A percentile compares a stretch with the other conserved stretches of the same genome.
phyloP scores from a whole-genome alignment of 2,329 filamentous ascomycete genomes.

The Curvularia lunata region DNA sequence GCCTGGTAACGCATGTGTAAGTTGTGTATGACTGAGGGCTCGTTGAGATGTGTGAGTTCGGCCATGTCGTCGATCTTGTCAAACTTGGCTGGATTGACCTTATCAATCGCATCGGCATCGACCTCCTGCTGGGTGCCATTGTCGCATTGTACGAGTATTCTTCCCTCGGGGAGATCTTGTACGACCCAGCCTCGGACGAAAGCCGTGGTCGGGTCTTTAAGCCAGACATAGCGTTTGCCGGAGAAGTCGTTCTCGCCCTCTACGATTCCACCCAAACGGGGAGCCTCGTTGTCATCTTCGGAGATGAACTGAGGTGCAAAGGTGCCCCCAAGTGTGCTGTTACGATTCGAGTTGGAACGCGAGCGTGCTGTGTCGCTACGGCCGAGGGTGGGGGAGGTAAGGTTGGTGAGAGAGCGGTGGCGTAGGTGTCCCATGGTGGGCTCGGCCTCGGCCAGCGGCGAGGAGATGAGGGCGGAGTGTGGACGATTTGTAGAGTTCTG shows the following conservation, averaged over 20 bases:
- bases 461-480: conserved; percentile 75
- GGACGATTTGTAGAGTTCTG: conserved; percentile 61
- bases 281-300: conserved; percentile 71
- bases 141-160: conserved; percentile 87
- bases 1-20: conserved; percentile 93
- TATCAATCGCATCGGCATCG: conserved; percentile 87
- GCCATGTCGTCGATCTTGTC: conserved; percentile 99
- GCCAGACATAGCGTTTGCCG: conserved; percentile 97
- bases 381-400: conserved; percentile 48
- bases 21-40: conserved; percentile 97
- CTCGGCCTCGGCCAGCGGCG: conserved; percentile 57
- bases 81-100: conserved; percentile 99
- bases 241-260: conserved; percentile 99
- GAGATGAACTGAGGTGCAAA: conserved; percentile 96
- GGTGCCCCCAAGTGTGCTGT: conserved; percentile 73
- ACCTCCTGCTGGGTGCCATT: conserved; percentile 94
- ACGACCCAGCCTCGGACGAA: conserved; percentile 94
- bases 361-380: conserved; percentile 46
- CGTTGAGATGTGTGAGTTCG: conserved; percentile 95
- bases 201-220: conserved; percentile 83
- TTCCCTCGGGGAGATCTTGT: conserved; percentile 73
- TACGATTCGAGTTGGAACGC: conserved; percentile 69
- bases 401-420: conserved; percentile 67
- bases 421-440: conserved; percentile 65
- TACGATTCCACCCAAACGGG: conserved; percentile 68